A percentile compares a stretch with the other conserved stretches of the same genome.
Evolutionary conservation across 1,284 basidiomycete genomes (phyloP).

Genomic region (Ustilago bromivora): DNA sequence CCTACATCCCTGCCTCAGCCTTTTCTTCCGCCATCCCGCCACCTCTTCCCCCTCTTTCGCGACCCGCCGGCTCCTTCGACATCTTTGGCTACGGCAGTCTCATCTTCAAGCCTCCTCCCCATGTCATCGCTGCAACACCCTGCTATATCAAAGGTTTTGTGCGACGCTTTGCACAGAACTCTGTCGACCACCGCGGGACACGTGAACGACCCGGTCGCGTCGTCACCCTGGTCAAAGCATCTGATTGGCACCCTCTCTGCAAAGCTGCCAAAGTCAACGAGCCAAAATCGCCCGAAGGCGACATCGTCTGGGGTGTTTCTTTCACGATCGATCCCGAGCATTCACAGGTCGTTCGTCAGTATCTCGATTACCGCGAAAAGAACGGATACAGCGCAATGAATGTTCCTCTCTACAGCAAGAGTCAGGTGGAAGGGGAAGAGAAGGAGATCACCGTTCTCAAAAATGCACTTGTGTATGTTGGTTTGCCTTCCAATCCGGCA

Average conservation of each 20-base stretch:
- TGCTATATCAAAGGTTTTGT: conserved; percentile 88
- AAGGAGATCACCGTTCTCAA: conserved; percentile 71
- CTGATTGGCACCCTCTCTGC: conserved; percentile 76
- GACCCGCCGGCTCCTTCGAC: conserved; percentile 61
- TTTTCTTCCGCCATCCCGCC: conserved; percentile 33
- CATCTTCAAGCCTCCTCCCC: conserved; percentile 69
- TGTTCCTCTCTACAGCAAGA: conserved; percentile 71
- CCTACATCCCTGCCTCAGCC: conserved; percentile 42
- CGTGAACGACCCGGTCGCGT: conserved; percentile 76
- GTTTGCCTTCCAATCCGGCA: conserved; percentile 80
- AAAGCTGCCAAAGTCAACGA: conserved; percentile 74
- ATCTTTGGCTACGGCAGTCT: conserved; percentile 67
- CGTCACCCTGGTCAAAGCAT: conserved; percentile 85
- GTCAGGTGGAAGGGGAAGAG: conserved; percentile 70
- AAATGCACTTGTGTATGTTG: conserved; percentile 79
- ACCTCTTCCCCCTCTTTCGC: conserved; percentile 30
- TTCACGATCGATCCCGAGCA: conserved; percentile 84
- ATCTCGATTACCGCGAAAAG: conserved; percentile 87
- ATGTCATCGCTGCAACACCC: conserved; percentile 70
- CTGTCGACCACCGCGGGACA: conserved; percentile 79
- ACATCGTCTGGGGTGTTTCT: conserved; percentile 84
- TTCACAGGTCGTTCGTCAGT: conserved; percentile 80
- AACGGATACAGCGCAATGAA: conserved; percentile 70
- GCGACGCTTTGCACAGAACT: conserved; percentile 85
- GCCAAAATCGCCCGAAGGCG: conserved; percentile 57